phyloP scores from a whole-genome alignment of 805 yeast species.

The Metschnikowia cerradonensis region DNA sequence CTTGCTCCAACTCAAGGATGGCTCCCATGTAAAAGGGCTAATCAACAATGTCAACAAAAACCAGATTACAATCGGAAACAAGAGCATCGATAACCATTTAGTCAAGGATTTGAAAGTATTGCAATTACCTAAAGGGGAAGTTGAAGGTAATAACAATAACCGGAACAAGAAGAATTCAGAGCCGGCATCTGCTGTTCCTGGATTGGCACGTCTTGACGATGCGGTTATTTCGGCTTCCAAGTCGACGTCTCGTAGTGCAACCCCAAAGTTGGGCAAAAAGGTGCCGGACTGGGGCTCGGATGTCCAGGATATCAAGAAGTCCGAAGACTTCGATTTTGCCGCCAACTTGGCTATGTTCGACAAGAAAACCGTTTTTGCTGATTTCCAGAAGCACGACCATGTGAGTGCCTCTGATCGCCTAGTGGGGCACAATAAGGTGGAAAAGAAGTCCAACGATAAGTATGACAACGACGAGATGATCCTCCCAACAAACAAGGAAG shows the following conservation, averaged over 20 bases:
- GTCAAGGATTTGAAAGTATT: constrained; percentile 55
- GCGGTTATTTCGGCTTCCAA: constrained; percentile 23
- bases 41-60: constrained; percentile 31
- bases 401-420: constrained; percentile 58
- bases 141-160: constrained; percentile 18
- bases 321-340: constrained; percentile 78
- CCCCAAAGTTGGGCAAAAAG: constrained; percentile 12
- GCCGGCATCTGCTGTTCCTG: not conserved
- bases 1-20: constrained; percentile 35
- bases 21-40: constrained; percentile 30
- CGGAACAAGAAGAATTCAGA: constrained; percentile 8
- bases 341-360: constrained; percentile 79
- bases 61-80: constrained; percentile 26
- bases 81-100: constrained; percentile 27
- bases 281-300: constrained; percentile 47
- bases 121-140: constrained; percentile 43
- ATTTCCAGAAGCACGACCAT: constrained; percentile 61
- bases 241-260: constrained; percentile 9
- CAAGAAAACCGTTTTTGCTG: constrained; percentile 73
- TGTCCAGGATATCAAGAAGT: constrained; percentile 43
- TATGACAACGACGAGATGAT: constrained; percentile 75
- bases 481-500: constrained; percentile 38
- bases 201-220: constrained; percentile 20
- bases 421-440: constrained; percentile 67
- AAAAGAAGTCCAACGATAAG: constrained; percentile 37